Conservation (phyloP, 139 green algal species). For the Coccomyxa sp. region DNA sequence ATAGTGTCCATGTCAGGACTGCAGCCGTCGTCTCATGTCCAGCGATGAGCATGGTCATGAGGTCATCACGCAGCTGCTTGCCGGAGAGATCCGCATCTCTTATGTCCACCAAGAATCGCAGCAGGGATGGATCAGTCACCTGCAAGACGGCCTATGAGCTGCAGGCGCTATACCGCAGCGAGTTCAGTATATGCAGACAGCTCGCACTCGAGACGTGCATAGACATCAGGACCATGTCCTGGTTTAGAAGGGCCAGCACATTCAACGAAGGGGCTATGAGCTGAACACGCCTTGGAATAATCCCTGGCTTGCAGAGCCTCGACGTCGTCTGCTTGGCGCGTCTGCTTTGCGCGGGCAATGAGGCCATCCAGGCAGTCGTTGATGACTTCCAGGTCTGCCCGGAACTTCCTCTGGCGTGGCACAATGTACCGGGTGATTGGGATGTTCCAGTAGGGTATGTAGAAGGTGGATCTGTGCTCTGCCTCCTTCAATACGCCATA, state of each 20-base stretch:
- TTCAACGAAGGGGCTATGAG: not conserved
- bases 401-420: constrained; percentile 74
- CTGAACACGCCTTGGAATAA: constrained; percentile 67
- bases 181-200: not conserved
- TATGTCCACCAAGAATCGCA: constrained; percentile 98
- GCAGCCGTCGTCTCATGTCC: constrained; percentile 94
- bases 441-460: constrained; percentile 98
- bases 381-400: constrained; percentile 77
- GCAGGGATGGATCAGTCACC: constrained; percentile 87
- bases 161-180: not conserved
- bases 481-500: constrained; percentile 97
- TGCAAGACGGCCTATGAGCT: constrained; percentile 15
- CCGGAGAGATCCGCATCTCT: constrained; percentile 81
- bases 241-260: not conserved
- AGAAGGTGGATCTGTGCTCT: constrained; percentile 98
- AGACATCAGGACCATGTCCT: not conserved
- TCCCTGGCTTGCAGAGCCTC: constrained; percentile 80
- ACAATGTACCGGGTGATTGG: constrained; percentile 57
- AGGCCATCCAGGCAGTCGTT: constrained; percentile 88
- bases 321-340: constrained; percentile 59
- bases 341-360: constrained; percentile 66
- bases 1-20: constrained; percentile 85
- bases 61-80: constrained; percentile 94
- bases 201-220: not conserved
- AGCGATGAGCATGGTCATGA: constrained; percentile 94